phyloP scores from a whole-genome alignment of 2,329 filamentous ascomycete species.

The Graphilbum ipis-grandicollis region DNA sequence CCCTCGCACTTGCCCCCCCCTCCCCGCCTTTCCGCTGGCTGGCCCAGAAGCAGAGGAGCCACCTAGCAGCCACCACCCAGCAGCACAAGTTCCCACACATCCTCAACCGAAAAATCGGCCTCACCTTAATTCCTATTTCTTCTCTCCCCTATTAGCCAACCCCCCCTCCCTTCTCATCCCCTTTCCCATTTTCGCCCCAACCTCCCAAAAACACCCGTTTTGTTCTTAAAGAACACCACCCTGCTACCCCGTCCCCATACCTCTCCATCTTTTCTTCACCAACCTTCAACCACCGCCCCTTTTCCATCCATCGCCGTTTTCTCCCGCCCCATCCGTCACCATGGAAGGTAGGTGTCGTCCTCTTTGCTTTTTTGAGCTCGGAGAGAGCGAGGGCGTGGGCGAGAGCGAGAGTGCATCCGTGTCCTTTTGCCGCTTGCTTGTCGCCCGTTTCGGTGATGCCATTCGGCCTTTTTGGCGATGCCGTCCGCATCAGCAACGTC shows the following conservation, averaged over 20 bases:
- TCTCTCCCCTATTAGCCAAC: not conserved
- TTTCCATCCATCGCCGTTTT: slow-evolving; percentile 17
- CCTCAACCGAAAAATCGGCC: slow-evolving; percentile 7
- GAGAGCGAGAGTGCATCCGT: no score
- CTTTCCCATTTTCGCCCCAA: slow-evolving; percentile 6
- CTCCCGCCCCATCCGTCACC: slow-evolving; percentile 26
- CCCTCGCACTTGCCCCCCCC: slow-evolving; percentile 1
- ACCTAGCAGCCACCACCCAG: not conserved
- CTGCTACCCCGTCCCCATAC: not conserved
- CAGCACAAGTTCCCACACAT: slow-evolving; percentile 2
- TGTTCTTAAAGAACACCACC: not conserved
- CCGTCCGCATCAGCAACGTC: no score
- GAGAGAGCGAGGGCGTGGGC: no score
- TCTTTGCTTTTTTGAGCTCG: not conserved
- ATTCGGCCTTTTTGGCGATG: not conserved
- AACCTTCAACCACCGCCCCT: slow-evolving; percentile 12
- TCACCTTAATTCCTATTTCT: slow-evolving; percentile 6
- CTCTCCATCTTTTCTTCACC: slow-evolving; percentile 3
- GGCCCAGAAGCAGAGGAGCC: not conserved
- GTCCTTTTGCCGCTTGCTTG: no score
- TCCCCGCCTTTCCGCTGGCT: slow-evolving; percentile 4
- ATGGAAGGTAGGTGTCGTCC: slow-evolving; percentile 30
- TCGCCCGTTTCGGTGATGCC: not conserved
- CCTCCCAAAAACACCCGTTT: slow-evolving; percentile 5
- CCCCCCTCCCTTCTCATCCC: not conserved